These are phyloP conservation scores for Quercus variabilis DNA, from an alignment of 306 rosid genomes.

Conservation along the genomic window DNA sequence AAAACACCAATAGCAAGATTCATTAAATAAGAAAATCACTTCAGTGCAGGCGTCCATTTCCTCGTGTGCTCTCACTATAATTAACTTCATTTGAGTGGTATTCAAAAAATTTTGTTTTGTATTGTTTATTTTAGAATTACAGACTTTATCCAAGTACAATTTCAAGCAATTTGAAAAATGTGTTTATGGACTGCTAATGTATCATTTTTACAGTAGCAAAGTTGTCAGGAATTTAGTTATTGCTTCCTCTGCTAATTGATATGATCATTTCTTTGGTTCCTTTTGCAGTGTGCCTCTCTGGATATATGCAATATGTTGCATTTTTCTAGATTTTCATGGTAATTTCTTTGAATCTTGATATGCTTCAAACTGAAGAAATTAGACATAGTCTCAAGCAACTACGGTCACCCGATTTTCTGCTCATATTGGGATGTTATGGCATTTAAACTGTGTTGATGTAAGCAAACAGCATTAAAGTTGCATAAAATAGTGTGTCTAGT, in stretches of 20 bases:
- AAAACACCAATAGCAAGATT: not conserved
- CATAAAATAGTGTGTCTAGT: not conserved
- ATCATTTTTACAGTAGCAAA: not conserved
- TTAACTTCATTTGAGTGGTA: not conserved
- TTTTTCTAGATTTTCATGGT: conserved; percentile 85
- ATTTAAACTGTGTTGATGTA: not conserved
- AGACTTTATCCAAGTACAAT: not conserved
- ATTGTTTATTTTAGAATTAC: not conserved
- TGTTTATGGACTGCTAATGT: not conserved
- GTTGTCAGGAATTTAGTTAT: not conserved
- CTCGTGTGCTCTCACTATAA: not conserved
- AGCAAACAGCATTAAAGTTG: not conserved
- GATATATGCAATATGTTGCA: conserved; percentile 81
- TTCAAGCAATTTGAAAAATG: not conserved
- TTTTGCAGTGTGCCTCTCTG: conserved; percentile 80
- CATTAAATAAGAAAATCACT: not conserved
- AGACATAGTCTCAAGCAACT: not conserved
- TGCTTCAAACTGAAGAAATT: conserved; percentile 5
- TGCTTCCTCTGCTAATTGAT: conserved; percentile 3
- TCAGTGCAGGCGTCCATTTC: not conserved
- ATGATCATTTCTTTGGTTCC: conserved; percentile 18
- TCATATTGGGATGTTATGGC: not conserved
- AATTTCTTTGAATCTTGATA: conserved; percentile 14
- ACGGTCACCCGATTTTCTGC: conserved; percentile 1
- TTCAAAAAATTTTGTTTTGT: not conserved